A percentile compares a stretch with the other conserved stretches of the same genome.
These are phyloP conservation scores for Xylaria sp. DNA, from an alignment of 2,329 filamentous ascomycete genomes.

Conservation along the genomic window DNA sequence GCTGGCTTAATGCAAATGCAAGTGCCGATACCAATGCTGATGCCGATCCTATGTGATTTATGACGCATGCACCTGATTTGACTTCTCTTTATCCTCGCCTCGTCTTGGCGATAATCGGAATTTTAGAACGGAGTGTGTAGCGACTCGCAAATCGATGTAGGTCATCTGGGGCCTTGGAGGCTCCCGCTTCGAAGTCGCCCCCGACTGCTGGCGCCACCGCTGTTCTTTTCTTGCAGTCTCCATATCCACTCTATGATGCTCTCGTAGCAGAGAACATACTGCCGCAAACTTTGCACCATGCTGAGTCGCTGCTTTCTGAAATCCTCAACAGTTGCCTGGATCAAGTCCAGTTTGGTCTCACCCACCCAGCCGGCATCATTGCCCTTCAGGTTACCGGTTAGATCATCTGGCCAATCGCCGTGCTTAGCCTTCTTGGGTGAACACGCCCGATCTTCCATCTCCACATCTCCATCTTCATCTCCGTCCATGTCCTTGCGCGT, in stretches of 20 bases:
- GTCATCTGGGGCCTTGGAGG: slow-evolving; percentile 44
- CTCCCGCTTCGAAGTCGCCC: slow-evolving; percentile 52
- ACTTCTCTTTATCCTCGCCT: neutral
- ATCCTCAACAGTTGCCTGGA: slow-evolving; percentile 89
- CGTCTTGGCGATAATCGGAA: neutral
- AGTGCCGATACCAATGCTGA: slow-evolving; percentile 17
- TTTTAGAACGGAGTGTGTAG: neutral
- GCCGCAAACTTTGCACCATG: slow-evolving; percentile 95
- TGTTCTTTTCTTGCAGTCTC: slow-evolving; percentile 57
- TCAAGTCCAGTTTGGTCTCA: slow-evolving; percentile 78
- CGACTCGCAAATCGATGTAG: neutral
- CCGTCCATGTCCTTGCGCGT: slow-evolving; percentile 54
- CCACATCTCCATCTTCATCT: slow-evolving; percentile 61
- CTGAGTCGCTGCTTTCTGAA: slow-evolving; percentile 89
- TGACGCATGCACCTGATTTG: neutral
- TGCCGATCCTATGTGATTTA: slow-evolving; percentile 17
- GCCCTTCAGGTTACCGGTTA: slow-evolving; percentile 24
- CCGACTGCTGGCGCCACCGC: slow-evolving; percentile 34
- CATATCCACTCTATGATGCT: slow-evolving; percentile 88
- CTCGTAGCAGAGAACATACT: slow-evolving; percentile 97
- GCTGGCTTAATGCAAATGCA: slow-evolving; percentile 26
- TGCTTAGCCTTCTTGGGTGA: slow-evolving; percentile 47
- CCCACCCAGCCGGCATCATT: slow-evolving; percentile 72
- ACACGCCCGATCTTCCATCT: slow-evolving; percentile 54
- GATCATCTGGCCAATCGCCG: slow-evolving; percentile 19